Percentiles rank a stretch among this genome's conserved stretches.
These are phyloP conservation scores for Fomitopsis pinicola DNA, from an alignment of 1,284 basidiomycete genomes.

Conservation along the genomic window DNA sequence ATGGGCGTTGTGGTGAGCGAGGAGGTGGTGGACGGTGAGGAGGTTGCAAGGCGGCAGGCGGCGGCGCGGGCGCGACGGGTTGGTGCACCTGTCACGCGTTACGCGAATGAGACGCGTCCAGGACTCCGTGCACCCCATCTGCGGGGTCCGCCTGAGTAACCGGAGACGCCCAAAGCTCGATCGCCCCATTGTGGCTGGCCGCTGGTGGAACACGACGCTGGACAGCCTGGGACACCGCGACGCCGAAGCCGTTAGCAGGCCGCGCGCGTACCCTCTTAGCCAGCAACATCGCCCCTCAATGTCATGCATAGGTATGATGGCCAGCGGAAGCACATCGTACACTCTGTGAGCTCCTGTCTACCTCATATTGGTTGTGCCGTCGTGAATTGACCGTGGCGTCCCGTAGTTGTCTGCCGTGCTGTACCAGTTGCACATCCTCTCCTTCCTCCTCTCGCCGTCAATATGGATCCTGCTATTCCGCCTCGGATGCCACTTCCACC, in stretches of 20 bases:
- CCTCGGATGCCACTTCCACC: slow-evolving; percentile 56
- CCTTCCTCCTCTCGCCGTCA: slow-evolving; percentile 70
- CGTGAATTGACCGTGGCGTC: not conserved
- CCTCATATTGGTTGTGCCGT: not conserved
- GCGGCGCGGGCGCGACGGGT: not conserved
- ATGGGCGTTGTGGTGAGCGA: slow-evolving; percentile 1
- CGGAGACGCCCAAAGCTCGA: not conserved
- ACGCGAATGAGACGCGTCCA: slow-evolving; percentile 6
- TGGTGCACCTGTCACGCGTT: not conserved
- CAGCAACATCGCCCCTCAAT: slow-evolving; percentile 34
- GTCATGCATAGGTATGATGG: slow-evolving; percentile 71
- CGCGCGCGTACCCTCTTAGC: not conserved
- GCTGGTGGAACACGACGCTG: not conserved
- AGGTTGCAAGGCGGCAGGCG: not conserved
- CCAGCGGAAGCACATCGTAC: slow-evolving; percentile 72
- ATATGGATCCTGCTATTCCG: slow-evolving; percentile 54
- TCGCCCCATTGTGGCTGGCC: not conserved
- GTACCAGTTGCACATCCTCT: slow-evolving; percentile 68
- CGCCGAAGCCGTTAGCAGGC: not conserved
- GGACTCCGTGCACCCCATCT: slow-evolving; percentile 9
- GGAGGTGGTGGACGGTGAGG: not conserved
- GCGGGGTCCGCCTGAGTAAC: not conserved
- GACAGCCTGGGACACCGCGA: not conserved
- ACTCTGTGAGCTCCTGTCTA: slow-evolving; percentile 41
- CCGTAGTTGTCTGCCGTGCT: slow-evolving; percentile 61